Evolutionary conservation across 2,329 filamentous ascomycete species (phyloP).

Genomic region (Talaromyces sp.): DNA sequence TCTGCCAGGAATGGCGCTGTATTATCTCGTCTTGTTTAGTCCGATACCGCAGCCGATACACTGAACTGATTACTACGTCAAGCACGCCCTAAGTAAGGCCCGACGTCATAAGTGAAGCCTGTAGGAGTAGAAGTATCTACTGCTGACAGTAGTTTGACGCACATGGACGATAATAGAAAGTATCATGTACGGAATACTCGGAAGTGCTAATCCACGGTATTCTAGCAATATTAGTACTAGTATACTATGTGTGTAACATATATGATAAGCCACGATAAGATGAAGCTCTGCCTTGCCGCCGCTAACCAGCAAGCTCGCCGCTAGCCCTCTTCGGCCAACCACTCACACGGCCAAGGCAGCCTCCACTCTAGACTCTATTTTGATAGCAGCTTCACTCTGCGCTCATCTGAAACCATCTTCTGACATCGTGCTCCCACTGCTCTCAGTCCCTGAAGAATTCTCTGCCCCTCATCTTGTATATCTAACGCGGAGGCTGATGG

Average conservation of each 20-base stretch:
- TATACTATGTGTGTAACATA: not conserved
- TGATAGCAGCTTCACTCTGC: not conserved
- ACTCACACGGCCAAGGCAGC: not conserved
- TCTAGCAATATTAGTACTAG: no score
- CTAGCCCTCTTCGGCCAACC: not conserved
- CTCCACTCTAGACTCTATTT: constrained; percentile 1
- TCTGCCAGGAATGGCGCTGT: not conserved
- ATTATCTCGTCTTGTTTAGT: not conserved
- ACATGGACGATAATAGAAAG: not conserved
- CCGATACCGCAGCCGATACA: not conserved
- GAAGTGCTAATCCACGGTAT: not conserved
- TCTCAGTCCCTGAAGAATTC: constrained; percentile 8
- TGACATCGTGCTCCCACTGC: not conserved
- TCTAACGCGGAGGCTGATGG: not conserved
- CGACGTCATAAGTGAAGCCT: no score
- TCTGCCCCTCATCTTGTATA: not conserved
- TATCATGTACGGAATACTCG: not conserved
- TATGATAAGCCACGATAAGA: constrained; percentile 4
- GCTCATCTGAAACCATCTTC: constrained; percentile 10
- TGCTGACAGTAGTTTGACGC: no score
- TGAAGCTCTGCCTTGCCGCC: constrained; percentile 5
- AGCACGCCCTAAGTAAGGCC: not conserved
- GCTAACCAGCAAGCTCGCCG: not conserved
- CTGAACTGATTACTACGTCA: not conserved
- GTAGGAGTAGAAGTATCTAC: no score